A percentile compares a stretch with the other conserved stretches of the same genome.
Conservation (phyloP, 2,329 filamentous ascomycete species). For the Neocucurbitaria cava region DNA sequence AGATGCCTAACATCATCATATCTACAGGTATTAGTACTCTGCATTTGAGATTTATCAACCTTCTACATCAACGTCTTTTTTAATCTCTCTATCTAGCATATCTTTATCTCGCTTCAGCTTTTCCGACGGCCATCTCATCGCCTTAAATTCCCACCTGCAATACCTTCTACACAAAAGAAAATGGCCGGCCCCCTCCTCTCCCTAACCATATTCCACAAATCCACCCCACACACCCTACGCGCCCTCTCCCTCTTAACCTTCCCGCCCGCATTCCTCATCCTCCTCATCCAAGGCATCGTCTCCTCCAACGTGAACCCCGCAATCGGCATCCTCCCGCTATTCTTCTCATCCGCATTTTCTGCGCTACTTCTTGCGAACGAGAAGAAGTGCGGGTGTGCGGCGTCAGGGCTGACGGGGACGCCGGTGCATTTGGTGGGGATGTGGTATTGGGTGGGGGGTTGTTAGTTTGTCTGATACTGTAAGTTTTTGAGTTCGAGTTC, state of each 20-base stretch:
- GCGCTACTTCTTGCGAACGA: conserved; percentile 33
- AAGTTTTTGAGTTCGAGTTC: not conserved
- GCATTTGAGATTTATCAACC: no score
- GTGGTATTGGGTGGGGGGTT: conserved; percentile 24
- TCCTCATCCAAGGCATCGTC: conserved; percentile 35
- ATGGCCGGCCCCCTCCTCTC: conserved; percentile 26
- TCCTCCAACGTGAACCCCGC: conserved; percentile 32
- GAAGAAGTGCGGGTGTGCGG: conserved; percentile 31
- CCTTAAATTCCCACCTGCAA: not conserved
- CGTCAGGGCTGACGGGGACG: conserved; percentile 32
- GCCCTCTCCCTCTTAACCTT: conserved; percentile 31
- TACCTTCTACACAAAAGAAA: not conserved
- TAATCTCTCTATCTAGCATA: not conserved
- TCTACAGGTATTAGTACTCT: no score
- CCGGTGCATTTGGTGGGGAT: conserved; percentile 36
- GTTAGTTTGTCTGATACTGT: conserved; percentile 32
- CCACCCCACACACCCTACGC: conserved; percentile 29
- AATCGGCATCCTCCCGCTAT: conserved; percentile 37
- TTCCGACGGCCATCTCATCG: not conserved
- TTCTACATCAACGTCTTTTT: not conserved
- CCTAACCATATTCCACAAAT: conserved; percentile 32
- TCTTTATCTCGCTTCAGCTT: not conserved
- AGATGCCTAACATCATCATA: no score
- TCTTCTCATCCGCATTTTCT: conserved; percentile 32
- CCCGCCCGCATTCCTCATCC: conserved; percentile 32